Evolutionary conservation across 1,284 basidiomycete genomes (phyloP), one percentile per base, ranked within the genome.

Genomic region (Pyrrhoderma noxium): DNA sequence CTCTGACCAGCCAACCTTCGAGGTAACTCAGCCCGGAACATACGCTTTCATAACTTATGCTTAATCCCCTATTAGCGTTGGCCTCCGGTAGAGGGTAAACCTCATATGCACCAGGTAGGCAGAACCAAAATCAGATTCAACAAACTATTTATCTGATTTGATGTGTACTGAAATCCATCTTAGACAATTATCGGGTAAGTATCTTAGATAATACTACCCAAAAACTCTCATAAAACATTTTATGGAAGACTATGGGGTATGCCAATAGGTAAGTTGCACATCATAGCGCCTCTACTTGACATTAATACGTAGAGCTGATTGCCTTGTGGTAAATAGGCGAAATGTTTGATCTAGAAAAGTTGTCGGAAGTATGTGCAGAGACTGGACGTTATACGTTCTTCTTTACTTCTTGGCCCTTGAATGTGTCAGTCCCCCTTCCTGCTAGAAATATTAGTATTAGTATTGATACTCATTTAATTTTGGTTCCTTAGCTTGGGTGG

Each of bases 321-420:
- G 8, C 8, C n/a, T 46, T 19, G 31, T 16, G 19, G 13, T 43
- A 14, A 14, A 9, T n/a, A 80, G 81, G 80, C 39, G 82, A 85
- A 65, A 72, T 84, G 57, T 85, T 85, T 61, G 82, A 85, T 62
- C 66, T 85, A 34, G 82, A 85, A 61, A 73, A 72, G 52, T 66
- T 85, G 1, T 75, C 80, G 11, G 65, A 75, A 52, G 67, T 69
- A 1, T 85, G 80, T 59, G 73, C 73, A 9, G 72, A 75, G 56
- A 75, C 74, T 1, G 72, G 74, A 2, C 66, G 82, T 58, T 83
- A 83, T 61, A 81, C 77, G 5, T 85, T 85, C 64, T 85, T 84
- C 67, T 82, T 85, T 64, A 74, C 80, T 0, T 85, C 82, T 3
- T 85, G 81, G 82, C 82, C 83, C 1, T 64, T 85, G 58, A 76